phyloP scores from a whole-genome alignment of 352 stramenopile genomes.

The Phytophthora sansomeana region DNA sequence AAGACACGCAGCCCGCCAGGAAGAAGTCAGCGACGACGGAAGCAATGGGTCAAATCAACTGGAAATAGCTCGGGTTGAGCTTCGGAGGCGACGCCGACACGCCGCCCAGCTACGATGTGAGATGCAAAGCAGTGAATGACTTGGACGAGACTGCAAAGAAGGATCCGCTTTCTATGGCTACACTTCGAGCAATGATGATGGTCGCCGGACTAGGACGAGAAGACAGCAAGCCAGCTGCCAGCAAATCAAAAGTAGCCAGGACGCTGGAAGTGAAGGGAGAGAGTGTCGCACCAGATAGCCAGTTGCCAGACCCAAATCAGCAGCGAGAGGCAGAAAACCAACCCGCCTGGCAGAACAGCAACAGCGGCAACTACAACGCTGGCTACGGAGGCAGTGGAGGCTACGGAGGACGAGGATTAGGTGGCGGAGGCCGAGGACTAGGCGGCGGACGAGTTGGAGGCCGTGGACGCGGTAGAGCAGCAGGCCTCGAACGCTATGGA shows the following conservation, averaged over 20 bases:
- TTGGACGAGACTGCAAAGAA: background rate
- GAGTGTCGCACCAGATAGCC: background rate
- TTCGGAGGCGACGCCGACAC: background rate
- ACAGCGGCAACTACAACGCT: no score
- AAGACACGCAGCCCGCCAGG: background rate
- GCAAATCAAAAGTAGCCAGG: background rate
- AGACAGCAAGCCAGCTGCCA: background rate
- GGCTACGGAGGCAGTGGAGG: no score
- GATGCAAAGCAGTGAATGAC: background rate
- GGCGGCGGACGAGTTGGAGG: no score
- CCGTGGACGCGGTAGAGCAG: no score
- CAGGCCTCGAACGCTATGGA: no score
- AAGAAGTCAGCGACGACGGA: no score
- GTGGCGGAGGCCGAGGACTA: no score
- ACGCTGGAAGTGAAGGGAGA: background rate
- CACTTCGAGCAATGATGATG: background rate
- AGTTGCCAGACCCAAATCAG: background rate
- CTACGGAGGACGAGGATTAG: no score
- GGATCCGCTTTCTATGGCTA: background rate
- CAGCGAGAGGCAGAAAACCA: no score
- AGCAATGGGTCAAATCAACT: no score
- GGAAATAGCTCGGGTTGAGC: background rate
- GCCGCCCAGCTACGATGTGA: background rate
- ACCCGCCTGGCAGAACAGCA: no score
- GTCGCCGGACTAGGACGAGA: background rate